Base-by-base conservation (phyloP, 2,329 filamentous ascomycete species). In the Aspergillus sp. region DNA sequence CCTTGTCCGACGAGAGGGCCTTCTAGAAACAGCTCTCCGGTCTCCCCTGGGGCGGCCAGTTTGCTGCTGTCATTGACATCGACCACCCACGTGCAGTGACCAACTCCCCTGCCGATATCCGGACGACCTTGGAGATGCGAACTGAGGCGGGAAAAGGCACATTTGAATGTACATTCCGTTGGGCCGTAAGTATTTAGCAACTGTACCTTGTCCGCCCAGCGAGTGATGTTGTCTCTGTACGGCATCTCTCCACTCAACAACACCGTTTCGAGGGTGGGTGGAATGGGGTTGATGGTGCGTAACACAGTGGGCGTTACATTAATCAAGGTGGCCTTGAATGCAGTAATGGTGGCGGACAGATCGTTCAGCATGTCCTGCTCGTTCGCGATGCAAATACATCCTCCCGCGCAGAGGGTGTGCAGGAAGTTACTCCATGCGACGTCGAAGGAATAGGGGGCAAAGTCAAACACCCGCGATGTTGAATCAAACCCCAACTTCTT, bases 371-470 rank as follows among this genome's bases (percentile, higher is more conserved):
- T 59, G 43, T 75, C 69, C 2, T 61, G 47, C 0, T 69, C 58
- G 0, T 70, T 67, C 0, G 78, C 76, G 0, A 81, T 64, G 40
- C 78, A 80, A 7, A 58, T 35, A 33, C 49, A 52, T 6, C 49
- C 50, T 4, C 52, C 54, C 8, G 41, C 35, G n/a, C 46, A 40
- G 26, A 55, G 41, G 1, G 56, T 55, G 7, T 42, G 39, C 27
- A 58, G 43, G 11, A 50, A 47, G 28, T 60, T 55, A 27, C 52
- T 44, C 2, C 59, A 47, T 33, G 60, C 66, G 7, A 65, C 64
- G 44, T 69, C 66, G 36, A 70, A 68, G 26, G 56, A 63, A 42
- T 63, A 65, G 2, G 59, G 49, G 0, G 62, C 62, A 31, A 67
- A 58, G 40, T 68, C 62, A 19, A 68, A 50, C 12, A 58, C 57